phyloP scores from a whole-genome alignment of 2,329 filamentous ascomycete genomes.

The Fusarium mundagurra region DNA sequence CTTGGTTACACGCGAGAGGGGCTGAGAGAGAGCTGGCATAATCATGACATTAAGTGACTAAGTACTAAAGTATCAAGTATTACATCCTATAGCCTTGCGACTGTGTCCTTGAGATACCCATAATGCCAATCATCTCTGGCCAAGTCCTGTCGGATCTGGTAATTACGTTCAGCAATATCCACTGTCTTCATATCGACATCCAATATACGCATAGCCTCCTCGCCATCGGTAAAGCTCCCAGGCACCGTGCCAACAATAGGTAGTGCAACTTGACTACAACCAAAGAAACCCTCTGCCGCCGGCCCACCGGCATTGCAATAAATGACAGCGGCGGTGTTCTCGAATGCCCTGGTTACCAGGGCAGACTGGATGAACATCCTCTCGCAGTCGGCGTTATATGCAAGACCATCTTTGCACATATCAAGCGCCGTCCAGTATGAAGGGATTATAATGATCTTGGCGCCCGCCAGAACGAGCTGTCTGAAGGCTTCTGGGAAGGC shows the following conservation, averaged over 20 bases:
- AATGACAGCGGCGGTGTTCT: conserved; percentile 77
- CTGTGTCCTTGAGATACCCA: conserved; percentile 21
- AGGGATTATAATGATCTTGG: conserved; percentile 75
- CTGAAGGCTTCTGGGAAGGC: conserved; percentile 82
- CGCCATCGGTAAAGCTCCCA: conserved; percentile 62
- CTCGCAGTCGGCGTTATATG: conserved; percentile 70
- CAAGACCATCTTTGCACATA: conserved; percentile 59
- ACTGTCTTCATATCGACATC: conserved; percentile 72
- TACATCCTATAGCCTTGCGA: not conserved
- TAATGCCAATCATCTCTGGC: conserved; percentile 72
- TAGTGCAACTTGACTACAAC: conserved; percentile 71
- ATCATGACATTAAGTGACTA: not conserved
- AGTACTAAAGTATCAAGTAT: not conserved
- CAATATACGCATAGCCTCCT: conserved; percentile 70
- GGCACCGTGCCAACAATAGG: conserved; percentile 72
- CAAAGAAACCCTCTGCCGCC: conserved; percentile 30
- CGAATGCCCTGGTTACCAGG: conserved; percentile 72
- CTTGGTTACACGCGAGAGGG: not conserved
- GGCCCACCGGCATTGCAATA: conserved; percentile 74
- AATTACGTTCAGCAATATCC: conserved; percentile 76
- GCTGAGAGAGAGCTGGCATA: not conserved
- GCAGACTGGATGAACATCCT: conserved; percentile 71
- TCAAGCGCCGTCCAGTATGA: conserved; percentile 72
- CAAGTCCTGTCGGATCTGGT: conserved; percentile 68
- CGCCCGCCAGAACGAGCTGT: conserved; percentile 73